Conservation (phyloP, 129 eudicot genomes). For the sunflower (Helianthus annuus) region DNA sequence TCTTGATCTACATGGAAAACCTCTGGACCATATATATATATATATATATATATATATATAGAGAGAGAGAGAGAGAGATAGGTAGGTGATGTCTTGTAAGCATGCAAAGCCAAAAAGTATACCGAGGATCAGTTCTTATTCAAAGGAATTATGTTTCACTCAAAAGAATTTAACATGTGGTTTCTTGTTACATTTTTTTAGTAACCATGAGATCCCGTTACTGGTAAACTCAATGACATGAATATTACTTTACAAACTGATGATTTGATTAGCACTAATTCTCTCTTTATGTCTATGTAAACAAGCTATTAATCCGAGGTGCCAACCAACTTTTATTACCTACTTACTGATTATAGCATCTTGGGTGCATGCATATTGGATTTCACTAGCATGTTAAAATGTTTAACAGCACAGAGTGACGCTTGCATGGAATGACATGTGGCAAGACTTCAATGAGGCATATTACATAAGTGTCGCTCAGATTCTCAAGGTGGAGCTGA, state of each 20-base stretch:
- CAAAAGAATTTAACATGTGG: background rate
- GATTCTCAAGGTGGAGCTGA: background rate
- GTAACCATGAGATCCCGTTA: too few species aligned
- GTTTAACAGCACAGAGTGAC: background rate
- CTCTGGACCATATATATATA: background rate
- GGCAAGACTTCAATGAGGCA: slow-evolving; percentile 1
- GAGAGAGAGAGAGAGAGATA: too few species aligned
- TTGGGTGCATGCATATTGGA: background rate
- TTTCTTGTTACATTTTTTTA: background rate
- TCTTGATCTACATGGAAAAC: background rate
- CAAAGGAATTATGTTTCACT: background rate
- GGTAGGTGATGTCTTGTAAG: background rate
- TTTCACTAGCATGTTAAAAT: background rate
- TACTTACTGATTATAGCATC: too few species aligned
- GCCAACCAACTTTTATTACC: too few species aligned
- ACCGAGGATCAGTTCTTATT: background rate
- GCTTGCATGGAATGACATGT: background rate
- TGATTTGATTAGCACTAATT: background rate
- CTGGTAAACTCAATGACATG: background rate
- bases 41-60: background rate
- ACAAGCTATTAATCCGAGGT: too few species aligned
- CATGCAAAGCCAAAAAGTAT: background rate
- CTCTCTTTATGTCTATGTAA: background rate
- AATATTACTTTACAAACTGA: background rate
- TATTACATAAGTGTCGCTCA: background rate